Conservation (phyloP, 225 moss, liverwort and hornwort genomes). For the Climacium dendroides region DNA sequence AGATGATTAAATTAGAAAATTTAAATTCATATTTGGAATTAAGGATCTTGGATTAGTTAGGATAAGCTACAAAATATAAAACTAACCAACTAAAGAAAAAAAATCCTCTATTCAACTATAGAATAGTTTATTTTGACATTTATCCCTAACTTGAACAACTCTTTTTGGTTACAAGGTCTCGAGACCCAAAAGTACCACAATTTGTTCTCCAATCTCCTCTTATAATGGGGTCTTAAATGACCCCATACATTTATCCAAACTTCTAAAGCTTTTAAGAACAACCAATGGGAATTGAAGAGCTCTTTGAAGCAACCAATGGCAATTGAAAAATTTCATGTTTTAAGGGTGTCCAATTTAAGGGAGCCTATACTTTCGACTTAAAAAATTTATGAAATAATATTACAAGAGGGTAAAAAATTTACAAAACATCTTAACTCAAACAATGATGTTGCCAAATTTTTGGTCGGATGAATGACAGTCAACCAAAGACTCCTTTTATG, state of each 20-base stretch:
- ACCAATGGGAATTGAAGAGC: not conserved
- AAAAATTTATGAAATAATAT: not conserved
- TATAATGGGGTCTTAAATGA: fast-evolving
- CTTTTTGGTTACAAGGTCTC: fast-evolving
- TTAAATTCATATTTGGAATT: not conserved
- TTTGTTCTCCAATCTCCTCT: fast-evolving
- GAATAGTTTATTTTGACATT: not conserved
- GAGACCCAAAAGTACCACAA: fast-evolving
- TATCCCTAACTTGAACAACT: fast-evolving
- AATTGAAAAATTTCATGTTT: not conserved
- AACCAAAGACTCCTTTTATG: too few relatives aligned
- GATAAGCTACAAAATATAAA: fast-evolving
- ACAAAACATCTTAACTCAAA: fast-evolving
- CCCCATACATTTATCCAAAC: fast-evolving
- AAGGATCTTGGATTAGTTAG: not conserved
- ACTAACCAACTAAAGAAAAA: not conserved
- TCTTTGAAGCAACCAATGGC: not conserved
- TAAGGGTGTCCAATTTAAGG: fast-evolving
- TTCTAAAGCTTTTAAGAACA: fast-evolving
- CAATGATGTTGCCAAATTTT: too few relatives aligned
- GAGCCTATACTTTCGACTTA: fast-evolving
- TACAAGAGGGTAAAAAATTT: fast-evolving
- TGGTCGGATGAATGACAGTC: too few relatives aligned
- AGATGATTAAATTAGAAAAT: fast-evolving
- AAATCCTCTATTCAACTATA: not conserved